Percentiles rank a stretch among this genome's conserved stretches.
phyloP scores from a whole-genome alignment of 2,329 filamentous ascomycete genomes.

The Didymella pinodella region DNA sequence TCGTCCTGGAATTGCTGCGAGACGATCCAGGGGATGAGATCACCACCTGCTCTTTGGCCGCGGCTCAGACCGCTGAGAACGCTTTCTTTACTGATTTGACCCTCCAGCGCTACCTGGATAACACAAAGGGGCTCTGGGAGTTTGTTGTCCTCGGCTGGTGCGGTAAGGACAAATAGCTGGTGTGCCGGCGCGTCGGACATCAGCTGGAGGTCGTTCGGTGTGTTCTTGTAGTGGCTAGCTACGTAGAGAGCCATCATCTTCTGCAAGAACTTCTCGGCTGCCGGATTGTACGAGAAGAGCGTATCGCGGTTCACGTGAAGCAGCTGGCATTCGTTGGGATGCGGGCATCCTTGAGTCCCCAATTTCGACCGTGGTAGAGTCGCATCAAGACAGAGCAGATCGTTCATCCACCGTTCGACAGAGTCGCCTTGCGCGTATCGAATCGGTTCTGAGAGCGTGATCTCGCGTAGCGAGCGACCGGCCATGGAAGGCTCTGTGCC shows the following conservation, averaged over 20 bases:
- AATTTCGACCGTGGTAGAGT: constrained; percentile 81
- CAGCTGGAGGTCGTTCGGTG: constrained; percentile 95
- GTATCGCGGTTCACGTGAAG: constrained; percentile 96
- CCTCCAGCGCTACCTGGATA: constrained; percentile 92
- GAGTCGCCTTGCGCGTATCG: constrained; percentile 89
- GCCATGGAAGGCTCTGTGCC: constrained; percentile 50
- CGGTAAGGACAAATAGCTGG: constrained; percentile 92
- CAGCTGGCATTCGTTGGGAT: constrained; percentile 89
- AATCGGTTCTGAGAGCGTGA: constrained; percentile 92
- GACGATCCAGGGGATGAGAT: constrained; percentile 96
- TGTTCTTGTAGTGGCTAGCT: constrained; percentile 97
- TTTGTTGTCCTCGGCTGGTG: constrained; percentile 78
- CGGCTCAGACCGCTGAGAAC: constrained; percentile 88
- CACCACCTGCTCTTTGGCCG: constrained; percentile 87
- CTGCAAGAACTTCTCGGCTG: constrained; percentile 95
- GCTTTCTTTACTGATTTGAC: constrained; percentile 91
- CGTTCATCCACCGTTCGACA: constrained; percentile 97
- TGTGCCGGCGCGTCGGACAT: constrained; percentile 98
- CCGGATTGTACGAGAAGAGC: constrained; percentile 95
- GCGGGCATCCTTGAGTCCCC: constrained; percentile 79
- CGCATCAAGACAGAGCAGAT: constrained; percentile 89
- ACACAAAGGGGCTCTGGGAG: constrained; percentile 94
- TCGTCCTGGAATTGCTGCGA: constrained; percentile 98
- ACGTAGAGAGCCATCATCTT: constrained; percentile 99
- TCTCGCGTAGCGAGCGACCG: constrained; percentile 86